phyloP scores from a whole-genome alignment of 1,139 yeast species.

The Hemisphaericaspora lyxosophila region DNA sequence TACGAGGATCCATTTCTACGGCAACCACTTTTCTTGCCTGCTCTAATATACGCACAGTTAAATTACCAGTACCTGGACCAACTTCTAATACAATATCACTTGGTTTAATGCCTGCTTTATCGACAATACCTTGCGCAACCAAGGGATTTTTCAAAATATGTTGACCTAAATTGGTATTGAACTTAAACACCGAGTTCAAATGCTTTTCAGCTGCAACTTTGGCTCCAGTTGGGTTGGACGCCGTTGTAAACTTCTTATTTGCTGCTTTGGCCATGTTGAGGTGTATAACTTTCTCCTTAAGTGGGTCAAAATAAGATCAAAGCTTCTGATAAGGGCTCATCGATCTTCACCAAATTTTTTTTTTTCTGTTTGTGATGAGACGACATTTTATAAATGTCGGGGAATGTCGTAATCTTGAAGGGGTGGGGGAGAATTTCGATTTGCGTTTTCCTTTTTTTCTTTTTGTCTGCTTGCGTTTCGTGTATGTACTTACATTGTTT shows the following conservation, averaged over 20 bases:
- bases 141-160: slow-evolving; percentile 94
- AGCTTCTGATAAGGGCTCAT: slow-evolving; percentile 7
- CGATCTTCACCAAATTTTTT: slow-evolving; percentile 10
- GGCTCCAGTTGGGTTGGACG: slow-evolving; percentile 44
- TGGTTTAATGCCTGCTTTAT: slow-evolving; percentile 90
- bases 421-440: no score
- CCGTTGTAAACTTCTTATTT: slow-evolving; percentile 50
- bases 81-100: slow-evolving; percentile 93
- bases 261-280: slow-evolving; percentile 53
- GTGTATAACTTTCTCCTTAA: background rate
- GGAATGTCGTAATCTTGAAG: no score
- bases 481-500: no score
- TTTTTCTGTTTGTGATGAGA: slow-evolving; percentile 4
- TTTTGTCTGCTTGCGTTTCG: no score
- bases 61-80: slow-evolving; percentile 99
- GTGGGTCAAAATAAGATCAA: background rate
- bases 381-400: no score
- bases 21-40: slow-evolving; percentile 91
- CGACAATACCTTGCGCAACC: slow-evolving; percentile 97
- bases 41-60: slow-evolving; percentile 89
- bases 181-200: slow-evolving; percentile 83
- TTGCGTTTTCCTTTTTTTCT: no score
- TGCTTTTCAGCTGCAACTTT: slow-evolving; percentile 66
- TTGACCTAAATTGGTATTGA: slow-evolving; percentile 96
- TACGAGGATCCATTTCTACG: slow-evolving; percentile 97